These are phyloP conservation scores for Ceriops decandra DNA, from an alignment of 345 rosid species.

Conservation along the genomic window DNA sequence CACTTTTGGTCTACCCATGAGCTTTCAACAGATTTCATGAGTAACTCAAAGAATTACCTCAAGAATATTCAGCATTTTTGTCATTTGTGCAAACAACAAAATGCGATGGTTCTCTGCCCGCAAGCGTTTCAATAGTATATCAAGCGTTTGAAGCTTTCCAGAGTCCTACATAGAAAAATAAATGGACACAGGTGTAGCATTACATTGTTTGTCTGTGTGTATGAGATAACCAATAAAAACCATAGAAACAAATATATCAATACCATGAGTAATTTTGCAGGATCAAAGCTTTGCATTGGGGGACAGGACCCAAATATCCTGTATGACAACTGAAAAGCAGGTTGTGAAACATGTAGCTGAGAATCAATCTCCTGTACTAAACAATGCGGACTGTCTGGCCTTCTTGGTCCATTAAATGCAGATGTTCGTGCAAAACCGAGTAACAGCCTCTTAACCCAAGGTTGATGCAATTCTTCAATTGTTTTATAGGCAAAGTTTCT, in stretches of 20 bases:
- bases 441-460: conserved; percentile 86
- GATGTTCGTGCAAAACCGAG: conserved; percentile 95
- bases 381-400: conserved; percentile 61
- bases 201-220: neutral
- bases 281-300: conserved; percentile 98
- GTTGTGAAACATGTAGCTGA: conserved; percentile 66
- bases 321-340: conserved; percentile 82
- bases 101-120: conserved; percentile 94
- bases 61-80: conserved; percentile 97
- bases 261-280: conserved; percentile 95
- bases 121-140: conserved; percentile 88
- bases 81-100: conserved; percentile 98
- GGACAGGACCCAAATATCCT: conserved; percentile 98
- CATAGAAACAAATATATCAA: conserved; percentile 16
- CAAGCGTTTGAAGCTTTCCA: conserved; percentile 99
- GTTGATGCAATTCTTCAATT: conserved; percentile 77
- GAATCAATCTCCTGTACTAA: conserved; percentile 87
- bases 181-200: neutral
- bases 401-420: conserved; percentile 81
- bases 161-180: conserved; percentile 62
- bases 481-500: conserved; percentile 77
- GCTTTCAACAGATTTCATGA: neutral
- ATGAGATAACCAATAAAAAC: neutral
- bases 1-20: neutral
- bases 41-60: conserved; percentile 51